Conservation (phyloP, 2,329 filamentous ascomycete genomes). For the Penicillium sp. region DNA sequence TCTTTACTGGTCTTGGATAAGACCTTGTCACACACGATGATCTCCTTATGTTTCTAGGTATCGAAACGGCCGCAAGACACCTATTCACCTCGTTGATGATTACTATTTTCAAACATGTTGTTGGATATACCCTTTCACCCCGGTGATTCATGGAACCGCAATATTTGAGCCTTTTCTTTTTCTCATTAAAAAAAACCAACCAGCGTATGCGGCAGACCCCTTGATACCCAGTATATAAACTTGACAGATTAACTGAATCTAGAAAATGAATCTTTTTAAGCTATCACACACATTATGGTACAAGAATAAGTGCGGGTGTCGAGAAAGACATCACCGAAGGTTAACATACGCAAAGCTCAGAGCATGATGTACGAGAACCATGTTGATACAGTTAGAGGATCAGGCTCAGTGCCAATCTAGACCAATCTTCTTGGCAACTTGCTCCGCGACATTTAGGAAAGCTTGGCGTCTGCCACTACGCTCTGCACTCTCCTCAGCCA, state of each 20-base stretch:
- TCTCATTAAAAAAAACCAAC: background rate
- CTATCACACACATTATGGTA: background rate
- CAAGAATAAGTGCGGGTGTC: background rate
- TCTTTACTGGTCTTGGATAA: background rate
- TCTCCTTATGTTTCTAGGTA: background rate
- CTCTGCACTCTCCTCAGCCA: conserved; percentile 66
- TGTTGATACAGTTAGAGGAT: background rate
- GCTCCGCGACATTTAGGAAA: conserved; percentile 69
- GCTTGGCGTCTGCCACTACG: conserved; percentile 67
- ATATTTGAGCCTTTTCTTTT: background rate
- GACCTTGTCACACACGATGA: background rate
- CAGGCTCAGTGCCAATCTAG: conserved; percentile 38
- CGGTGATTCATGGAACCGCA: background rate
- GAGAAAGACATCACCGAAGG: background rate
- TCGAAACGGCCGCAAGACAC: background rate
- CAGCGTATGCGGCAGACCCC: background rate
- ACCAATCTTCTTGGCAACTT: conserved; percentile 47
- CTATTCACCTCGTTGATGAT: background rate
- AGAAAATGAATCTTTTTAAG: background rate
- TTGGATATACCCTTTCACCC: conserved; percentile 2
- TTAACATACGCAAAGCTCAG: background rate
- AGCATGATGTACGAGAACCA: background rate
- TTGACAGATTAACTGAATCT: background rate
- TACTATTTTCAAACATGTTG: background rate
- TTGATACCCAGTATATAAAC: background rate